Conservation (phyloP, 306 rosid genomes). For the Neltuma alba region DNA sequence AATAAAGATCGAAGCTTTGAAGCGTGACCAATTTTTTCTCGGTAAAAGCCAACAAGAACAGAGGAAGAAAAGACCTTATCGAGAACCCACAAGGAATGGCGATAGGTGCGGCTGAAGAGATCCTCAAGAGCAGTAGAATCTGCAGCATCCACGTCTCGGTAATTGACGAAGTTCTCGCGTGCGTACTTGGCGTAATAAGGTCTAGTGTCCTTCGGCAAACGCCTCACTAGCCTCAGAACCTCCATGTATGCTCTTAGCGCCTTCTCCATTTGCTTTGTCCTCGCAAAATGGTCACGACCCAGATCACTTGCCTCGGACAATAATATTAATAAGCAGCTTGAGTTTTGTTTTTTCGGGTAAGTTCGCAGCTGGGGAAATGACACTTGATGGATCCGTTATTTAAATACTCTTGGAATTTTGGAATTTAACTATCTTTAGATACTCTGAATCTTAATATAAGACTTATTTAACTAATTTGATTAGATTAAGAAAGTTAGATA, state of each 20-base stretch:
- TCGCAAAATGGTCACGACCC: background rate
- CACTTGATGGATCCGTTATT: conserved; percentile 37
- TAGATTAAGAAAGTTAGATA: too few species aligned
- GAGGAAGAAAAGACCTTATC: conserved; percentile 51
- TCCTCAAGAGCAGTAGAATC: conserved; percentile 51
- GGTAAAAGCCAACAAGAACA: background rate
- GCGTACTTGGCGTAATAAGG: conserved; percentile 70
- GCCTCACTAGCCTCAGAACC: conserved; percentile 64
- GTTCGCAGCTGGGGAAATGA: too few species aligned
- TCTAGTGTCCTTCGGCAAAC: conserved; percentile 55
- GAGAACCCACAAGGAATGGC: conserved; percentile 85
- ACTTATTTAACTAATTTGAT: too few species aligned
- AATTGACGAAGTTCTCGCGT: conserved; percentile 75
- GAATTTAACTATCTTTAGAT: too few species aligned
- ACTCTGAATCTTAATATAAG: too few species aligned
- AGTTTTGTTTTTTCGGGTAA: background rate
- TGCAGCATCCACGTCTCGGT: conserved; percentile 44
- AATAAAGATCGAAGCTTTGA: background rate
- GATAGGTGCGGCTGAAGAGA: conserved; percentile 56
- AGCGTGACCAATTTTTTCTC: background rate
- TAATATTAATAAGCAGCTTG: too few species aligned
- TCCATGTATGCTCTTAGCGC: conserved; percentile 72
- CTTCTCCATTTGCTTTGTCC: conserved; percentile 54
- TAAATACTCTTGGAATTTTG: too few species aligned
- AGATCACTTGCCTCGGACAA: background rate